phyloP scores from a whole-genome alignment of 257 asterid species.

The Plantago major region DNA sequence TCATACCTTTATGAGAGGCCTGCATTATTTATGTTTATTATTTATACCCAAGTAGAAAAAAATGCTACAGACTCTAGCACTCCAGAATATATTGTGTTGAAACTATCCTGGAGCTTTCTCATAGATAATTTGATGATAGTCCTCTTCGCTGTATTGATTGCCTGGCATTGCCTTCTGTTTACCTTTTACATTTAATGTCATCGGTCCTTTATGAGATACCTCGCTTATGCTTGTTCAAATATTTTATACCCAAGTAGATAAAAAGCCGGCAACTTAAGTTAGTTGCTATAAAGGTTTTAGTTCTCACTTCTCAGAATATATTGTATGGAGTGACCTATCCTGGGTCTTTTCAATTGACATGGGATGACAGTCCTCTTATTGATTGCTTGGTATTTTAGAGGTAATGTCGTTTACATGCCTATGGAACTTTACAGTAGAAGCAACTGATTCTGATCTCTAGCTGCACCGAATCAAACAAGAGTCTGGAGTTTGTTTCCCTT shows the following conservation, averaged over 20 bases:
- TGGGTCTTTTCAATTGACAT: too few relatives aligned
- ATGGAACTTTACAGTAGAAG: neutral
- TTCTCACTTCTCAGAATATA: too few relatives aligned
- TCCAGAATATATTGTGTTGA: neutral
- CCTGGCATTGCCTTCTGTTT: too few relatives aligned
- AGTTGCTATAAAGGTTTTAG: neutral
- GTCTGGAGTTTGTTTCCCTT: too few relatives aligned
- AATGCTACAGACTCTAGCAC: neutral
- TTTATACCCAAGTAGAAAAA: neutral
- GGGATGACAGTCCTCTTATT: neutral
- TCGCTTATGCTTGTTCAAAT: too few relatives aligned
- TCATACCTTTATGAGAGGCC: conserved; percentile 5
- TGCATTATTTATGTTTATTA: neutral
- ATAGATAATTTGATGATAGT: neutral
- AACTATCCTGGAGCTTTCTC: too few relatives aligned
- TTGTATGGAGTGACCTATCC: too few relatives aligned
- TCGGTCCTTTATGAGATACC: too few relatives aligned
- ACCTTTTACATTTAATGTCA: too few relatives aligned
- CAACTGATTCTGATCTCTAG: neutral
- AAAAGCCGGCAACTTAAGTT: neutral
- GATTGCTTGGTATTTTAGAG: neutral
- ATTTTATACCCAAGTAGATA: neutral
- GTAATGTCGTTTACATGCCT: neutral
- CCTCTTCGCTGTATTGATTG: neutral
- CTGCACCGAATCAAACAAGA: too few relatives aligned